phyloP scores from a whole-genome alignment of 106 monocot genomes.

The Phalaenopsis equestris region DNA sequence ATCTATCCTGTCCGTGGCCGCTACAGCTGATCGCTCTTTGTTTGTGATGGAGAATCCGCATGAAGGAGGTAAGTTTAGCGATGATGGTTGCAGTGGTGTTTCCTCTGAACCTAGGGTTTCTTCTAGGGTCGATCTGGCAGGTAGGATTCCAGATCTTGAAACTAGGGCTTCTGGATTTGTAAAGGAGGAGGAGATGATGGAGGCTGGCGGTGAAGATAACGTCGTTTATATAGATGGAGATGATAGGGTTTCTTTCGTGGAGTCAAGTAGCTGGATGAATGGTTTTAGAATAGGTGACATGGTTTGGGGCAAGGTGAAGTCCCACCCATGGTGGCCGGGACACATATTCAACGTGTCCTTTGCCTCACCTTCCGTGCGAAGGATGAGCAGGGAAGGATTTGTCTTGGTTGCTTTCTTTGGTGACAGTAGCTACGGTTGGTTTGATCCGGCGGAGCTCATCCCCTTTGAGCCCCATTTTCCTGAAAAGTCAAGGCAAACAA shows the following conservation, averaged over 20 bases:
- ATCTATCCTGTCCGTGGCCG: background rate
- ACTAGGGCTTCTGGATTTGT: background rate
- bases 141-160: background rate
- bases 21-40: slow-evolving; percentile 7
- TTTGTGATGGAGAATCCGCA: slow-evolving; percentile 3
- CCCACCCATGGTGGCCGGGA: slow-evolving; percentile 99
- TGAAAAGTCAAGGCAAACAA: slow-evolving; percentile 58
- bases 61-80: background rate
- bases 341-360: slow-evolving; percentile 66
- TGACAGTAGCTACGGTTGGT: slow-evolving; percentile 97
- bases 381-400: slow-evolving; percentile 38
- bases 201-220: background rate
- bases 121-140: background rate
- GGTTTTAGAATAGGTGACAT: slow-evolving; percentile 66
- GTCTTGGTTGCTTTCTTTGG: slow-evolving; percentile 91
- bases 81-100: background rate
- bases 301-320: slow-evolving; percentile 99
- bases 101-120: slow-evolving; percentile 8
- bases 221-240: background rate
- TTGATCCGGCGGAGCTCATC: slow-evolving; percentile 64
- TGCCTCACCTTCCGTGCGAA: slow-evolving; percentile 39
- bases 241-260: background rate
- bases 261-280: slow-evolving; percentile 24
- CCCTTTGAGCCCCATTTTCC: slow-evolving; percentile 55
- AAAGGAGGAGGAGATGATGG: background rate